A percentile compares a stretch with the other conserved stretches of the same genome.
phyloP scores from a whole-genome alignment of 2,329 filamentous ascomycete genomes.

The Dryadomyces sulphureus region DNA sequence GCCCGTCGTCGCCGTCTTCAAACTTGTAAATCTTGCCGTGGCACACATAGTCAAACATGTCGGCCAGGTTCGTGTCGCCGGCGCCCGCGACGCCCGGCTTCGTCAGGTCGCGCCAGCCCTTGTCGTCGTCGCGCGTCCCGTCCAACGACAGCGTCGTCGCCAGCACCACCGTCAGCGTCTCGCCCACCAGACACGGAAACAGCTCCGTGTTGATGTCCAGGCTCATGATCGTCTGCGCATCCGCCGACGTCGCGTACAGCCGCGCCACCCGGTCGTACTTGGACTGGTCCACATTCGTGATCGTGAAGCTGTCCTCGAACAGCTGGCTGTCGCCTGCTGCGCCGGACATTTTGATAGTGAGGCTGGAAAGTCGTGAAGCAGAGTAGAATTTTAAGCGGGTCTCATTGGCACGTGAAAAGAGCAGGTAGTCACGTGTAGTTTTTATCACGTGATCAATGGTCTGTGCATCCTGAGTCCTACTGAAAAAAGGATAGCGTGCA shows the following conservation, averaged over 20 bases:
- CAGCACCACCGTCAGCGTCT: slow-evolving; percentile 66
- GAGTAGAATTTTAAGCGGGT: background rate
- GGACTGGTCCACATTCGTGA: slow-evolving; percentile 62
- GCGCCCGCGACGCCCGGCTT: slow-evolving; percentile 23
- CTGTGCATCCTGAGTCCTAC: too few relatives aligned
- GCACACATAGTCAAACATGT: slow-evolving; percentile 79
- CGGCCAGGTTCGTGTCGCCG: slow-evolving; percentile 48
- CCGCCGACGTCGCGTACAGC: slow-evolving; percentile 60
- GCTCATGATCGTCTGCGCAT: slow-evolving; percentile 60
- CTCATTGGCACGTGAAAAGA: background rate
- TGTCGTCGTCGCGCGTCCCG: slow-evolving; percentile 61
- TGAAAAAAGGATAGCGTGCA: too few relatives aligned
- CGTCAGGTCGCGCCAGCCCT: slow-evolving; percentile 66
- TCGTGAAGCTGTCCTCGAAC: slow-evolving; percentile 82
- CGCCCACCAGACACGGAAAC: slow-evolving; percentile 61
- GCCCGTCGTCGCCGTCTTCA: slow-evolving; percentile 62
- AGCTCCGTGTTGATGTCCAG: slow-evolving; percentile 93
- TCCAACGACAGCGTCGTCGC: slow-evolving; percentile 79
- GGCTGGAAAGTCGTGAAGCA: background rate
- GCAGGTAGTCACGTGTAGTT: too few relatives aligned
- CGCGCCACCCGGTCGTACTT: slow-evolving; percentile 96
- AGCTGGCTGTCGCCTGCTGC: slow-evolving; percentile 74
- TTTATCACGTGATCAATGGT: too few relatives aligned
- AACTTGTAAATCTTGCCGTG: slow-evolving; percentile 83
- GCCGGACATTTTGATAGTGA: slow-evolving; percentile 25